Evolutionary conservation across 2,329 filamentous ascomycete genomes (phyloP).

Genomic region (Fulvia fulva): DNA sequence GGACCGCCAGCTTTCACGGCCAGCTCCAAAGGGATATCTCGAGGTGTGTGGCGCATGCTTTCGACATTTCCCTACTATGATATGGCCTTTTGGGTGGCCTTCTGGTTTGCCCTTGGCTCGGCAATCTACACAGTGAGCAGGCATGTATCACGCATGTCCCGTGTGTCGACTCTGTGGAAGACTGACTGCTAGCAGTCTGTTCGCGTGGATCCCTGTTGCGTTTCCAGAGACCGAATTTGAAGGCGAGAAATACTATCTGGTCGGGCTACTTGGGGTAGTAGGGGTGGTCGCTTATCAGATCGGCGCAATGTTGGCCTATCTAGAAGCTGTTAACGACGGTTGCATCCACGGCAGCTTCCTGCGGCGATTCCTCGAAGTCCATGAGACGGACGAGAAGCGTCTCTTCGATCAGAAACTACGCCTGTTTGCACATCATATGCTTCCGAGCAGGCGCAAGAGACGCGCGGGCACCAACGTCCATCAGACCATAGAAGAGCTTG

Average conservation of each 20-base stretch:
- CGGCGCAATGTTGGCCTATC: conserved; percentile 27
- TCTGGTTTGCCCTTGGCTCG: conserved; percentile 27
- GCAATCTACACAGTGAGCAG: conserved; percentile 18
- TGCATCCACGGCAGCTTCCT: conserved; percentile 28
- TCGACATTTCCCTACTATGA: conserved; percentile 31
- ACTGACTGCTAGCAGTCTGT: background rate
- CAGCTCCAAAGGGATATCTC: background rate
- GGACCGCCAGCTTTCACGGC: background rate
- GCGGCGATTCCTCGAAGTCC: conserved; percentile 25
- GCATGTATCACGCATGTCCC: background rate
- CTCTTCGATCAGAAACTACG: conserved; percentile 29
- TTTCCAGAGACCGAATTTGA: conserved; percentile 22
- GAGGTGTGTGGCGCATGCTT: conserved; percentile 19
- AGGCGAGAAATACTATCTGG: background rate
- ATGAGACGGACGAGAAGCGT: conserved; percentile 25
- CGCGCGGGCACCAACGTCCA: background rate
- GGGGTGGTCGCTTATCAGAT: conserved; percentile 29
- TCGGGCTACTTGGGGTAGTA: conserved; percentile 6
- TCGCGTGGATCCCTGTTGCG: background rate
- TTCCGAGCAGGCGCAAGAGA: conserved; percentile 7
- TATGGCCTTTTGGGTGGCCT: conserved; percentile 30
- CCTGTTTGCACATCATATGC: conserved; percentile 13
- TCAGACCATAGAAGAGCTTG: conserved; percentile 7
- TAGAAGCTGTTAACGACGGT: conserved; percentile 32
- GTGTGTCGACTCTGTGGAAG: conserved; percentile 17